phyloP scores from a whole-genome alignment of 192 early-diverging fungal species.

The Powellomyces hirtus region DNA sequence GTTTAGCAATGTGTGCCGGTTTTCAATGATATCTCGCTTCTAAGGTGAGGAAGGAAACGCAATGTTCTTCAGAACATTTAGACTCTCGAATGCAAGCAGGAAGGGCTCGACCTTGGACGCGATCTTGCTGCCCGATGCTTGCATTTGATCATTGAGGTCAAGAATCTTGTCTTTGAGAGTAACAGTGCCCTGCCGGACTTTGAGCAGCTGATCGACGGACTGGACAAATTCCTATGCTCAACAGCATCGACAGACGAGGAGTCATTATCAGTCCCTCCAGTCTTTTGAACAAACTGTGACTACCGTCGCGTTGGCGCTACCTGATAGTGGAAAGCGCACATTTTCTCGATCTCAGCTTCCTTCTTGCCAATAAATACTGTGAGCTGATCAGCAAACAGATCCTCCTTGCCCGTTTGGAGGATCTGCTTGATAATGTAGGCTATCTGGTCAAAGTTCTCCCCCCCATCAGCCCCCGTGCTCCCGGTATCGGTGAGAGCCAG shows the following conservation, averaged over 20 bases:
- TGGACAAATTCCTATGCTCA: conserved; percentile 78
- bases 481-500: conserved; percentile 34
- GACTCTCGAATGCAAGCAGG: conserved; percentile 2
- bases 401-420: conserved; percentile 79
- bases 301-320: too few species aligned
- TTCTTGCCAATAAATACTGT: conserved; percentile 79
- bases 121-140: conserved; percentile 73
- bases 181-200: conserved; percentile 85
- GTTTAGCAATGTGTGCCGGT: conserved; percentile 78
- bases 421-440: conserved; percentile 81
- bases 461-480: not conserved
- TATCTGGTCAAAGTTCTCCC: conserved; percentile 54
- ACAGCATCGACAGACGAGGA: not conserved
- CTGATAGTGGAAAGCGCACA: conserved; percentile 96
- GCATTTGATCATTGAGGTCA: conserved; percentile 82
- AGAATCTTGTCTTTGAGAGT: conserved; percentile 82
- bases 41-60: conserved; percentile 25
- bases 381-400: conserved; percentile 84
- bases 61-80: not conserved
- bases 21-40: conserved; percentile 78
- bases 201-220: conserved; percentile 91
- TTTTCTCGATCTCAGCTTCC: conserved; percentile 94
- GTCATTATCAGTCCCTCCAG: not conserved
- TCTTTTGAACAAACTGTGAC: too few species aligned
- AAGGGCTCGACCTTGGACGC: conserved; percentile 66